Conservation (phyloP, 2,329 filamentous ascomycete genomes). For the Claviceps quebecensis region DNA sequence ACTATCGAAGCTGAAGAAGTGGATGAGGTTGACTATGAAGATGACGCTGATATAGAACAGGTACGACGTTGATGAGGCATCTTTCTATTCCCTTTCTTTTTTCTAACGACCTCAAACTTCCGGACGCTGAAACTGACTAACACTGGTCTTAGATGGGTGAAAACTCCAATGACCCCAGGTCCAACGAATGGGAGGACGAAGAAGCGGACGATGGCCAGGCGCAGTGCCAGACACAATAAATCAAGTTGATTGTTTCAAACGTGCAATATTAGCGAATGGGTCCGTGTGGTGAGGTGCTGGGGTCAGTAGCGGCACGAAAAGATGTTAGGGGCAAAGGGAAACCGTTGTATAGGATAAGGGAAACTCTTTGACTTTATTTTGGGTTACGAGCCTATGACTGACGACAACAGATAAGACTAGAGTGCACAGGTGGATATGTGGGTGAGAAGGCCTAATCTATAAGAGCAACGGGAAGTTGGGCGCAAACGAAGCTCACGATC, state of each 20-base stretch:
- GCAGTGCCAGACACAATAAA: constrained; percentile 62
- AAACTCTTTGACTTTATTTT: neutral
- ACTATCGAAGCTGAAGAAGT: constrained; percentile 57
- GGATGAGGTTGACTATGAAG: constrained; percentile 79
- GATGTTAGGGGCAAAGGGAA: neutral
- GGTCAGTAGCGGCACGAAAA: neutral
- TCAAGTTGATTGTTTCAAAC: neutral
- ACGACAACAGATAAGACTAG: constrained; percentile 4
- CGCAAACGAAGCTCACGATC: neutral
- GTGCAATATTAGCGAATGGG: neutral
- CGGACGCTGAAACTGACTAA: constrained; percentile 11
- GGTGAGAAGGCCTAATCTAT: neutral
- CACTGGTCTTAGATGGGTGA: constrained; percentile 47
- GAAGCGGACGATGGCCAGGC: constrained; percentile 52
- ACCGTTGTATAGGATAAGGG: neutral
- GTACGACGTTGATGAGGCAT: constrained; percentile 26
- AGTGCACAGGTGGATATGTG: neutral
- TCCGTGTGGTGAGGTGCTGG: neutral
- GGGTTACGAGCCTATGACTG: constrained; percentile 3
- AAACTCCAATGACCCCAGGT: constrained; percentile 53
- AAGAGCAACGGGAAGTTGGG: neutral
- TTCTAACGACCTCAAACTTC: neutral
- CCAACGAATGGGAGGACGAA: constrained; percentile 56
- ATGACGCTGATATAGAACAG: constrained; percentile 70
- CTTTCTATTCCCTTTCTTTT: neutral